Conservation (phyloP, 371 early-diverging fungal genomes). For the Mortierella polycephala region DNA sequence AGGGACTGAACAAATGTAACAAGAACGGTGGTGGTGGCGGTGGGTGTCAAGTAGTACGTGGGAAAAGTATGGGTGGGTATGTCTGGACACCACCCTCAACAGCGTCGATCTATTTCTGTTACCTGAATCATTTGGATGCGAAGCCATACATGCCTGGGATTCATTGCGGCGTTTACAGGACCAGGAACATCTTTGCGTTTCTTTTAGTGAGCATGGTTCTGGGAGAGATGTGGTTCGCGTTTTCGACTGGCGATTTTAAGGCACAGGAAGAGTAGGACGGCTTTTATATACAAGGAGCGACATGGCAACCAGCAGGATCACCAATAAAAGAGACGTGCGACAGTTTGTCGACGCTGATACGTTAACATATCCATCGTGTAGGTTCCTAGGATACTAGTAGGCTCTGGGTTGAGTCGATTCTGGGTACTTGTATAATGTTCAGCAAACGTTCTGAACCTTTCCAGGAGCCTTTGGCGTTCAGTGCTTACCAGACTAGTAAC, state of each 20-base stretch:
- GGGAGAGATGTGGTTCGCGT: not conserved
- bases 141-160: conserved; percentile 1
- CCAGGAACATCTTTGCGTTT: not conserved
- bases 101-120: conserved; percentile 19
- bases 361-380: too few species aligned
- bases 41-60: not conserved
- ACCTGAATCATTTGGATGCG: conserved; percentile 4
- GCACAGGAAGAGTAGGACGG: not conserved
- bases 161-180: conserved; percentile 14
- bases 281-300: not conserved
- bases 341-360: too few species aligned
- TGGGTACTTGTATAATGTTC: too few species aligned
- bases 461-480: too few species aligned
- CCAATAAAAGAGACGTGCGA: too few species aligned
- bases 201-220: not conserved
- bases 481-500: too few species aligned
- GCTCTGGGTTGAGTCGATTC: too few species aligned
- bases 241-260: not conserved
- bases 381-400: too few species aligned
- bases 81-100: conserved; percentile 4
- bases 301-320: too few species aligned
- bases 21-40: not conserved
- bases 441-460: too few species aligned
- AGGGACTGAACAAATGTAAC: too few species aligned
- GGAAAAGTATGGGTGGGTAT: not conserved